These are phyloP conservation scores for Rosa multiflora DNA, from an alignment of 306 rosid genomes.

Conservation along the genomic window DNA sequence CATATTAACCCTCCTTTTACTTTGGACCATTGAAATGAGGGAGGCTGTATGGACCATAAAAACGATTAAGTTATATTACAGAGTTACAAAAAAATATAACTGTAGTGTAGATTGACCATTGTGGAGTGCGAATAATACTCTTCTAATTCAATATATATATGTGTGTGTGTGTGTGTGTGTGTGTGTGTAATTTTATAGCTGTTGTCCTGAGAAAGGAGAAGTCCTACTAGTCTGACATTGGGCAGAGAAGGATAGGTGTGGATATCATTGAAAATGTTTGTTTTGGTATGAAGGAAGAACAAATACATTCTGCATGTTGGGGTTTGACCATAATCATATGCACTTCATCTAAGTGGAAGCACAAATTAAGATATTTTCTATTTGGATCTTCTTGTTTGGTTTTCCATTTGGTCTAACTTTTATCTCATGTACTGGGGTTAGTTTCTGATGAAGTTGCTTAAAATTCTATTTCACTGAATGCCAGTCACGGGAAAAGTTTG, in stretches of 20 bases:
- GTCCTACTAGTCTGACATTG: background rate
- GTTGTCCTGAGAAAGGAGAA: background rate
- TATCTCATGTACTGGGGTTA: slow-evolving; percentile 16
- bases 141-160: background rate
- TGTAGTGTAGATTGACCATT: background rate
- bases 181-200: background rate
- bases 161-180: too few relatives aligned
- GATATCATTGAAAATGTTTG: background rate
- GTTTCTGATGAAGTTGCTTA: slow-evolving; percentile 27
- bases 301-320: background rate
- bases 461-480: slow-evolving; percentile 24
- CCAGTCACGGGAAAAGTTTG: slow-evolving; percentile 91
- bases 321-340: background rate
- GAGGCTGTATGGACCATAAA: background rate
- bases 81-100: background rate
- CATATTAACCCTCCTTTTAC: background rate
- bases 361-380: background rate
- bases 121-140: background rate
- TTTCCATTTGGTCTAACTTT: slow-evolving; percentile 3
- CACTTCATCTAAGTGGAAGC: background rate
- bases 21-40: background rate
- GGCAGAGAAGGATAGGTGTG: background rate
- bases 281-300: background rate
- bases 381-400: background rate
- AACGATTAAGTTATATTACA: background rate